Evolutionary conservation across 495 filamentous ascomycete genomes (phyloP).

Genomic region (Xylaria palmicola): DNA sequence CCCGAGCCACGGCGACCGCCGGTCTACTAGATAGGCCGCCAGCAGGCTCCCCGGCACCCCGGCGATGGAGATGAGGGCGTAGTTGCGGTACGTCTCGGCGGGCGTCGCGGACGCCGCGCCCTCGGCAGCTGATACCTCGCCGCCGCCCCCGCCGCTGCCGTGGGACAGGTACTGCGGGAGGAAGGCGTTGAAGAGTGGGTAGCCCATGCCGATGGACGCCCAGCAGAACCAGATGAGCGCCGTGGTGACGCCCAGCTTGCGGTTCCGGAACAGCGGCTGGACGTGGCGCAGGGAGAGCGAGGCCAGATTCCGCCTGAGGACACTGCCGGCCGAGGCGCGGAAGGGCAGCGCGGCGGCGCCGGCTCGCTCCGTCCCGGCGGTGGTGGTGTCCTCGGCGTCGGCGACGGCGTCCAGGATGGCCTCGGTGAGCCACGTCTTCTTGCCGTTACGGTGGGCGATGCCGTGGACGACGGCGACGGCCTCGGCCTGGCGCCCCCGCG

Average conservation of each 20-base stretch:
- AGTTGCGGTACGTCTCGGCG: constrained; percentile 63
- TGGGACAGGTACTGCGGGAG: constrained; percentile 78
- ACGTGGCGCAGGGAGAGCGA: constrained; percentile 46
- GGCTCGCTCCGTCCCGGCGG: constrained; percentile 18
- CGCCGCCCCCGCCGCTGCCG: constrained; percentile 62
- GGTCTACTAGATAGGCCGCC: constrained; percentile 68
- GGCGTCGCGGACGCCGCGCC: constrained; percentile 22
- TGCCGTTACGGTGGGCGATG: constrained; percentile 67
- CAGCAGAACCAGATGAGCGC: constrained; percentile 59
- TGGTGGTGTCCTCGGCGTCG: constrained; percentile 33
- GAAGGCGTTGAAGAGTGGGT: constrained; percentile 83
- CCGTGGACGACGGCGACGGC: constrained; percentile 76
- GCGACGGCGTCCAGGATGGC: constrained; percentile 56
- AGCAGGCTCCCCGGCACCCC: constrained; percentile 74
- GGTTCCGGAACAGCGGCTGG: constrained; percentile 47
- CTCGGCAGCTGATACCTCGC: constrained; percentile 41
- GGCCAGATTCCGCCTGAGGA: constrained; percentile 37
- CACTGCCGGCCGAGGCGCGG: constrained; percentile 33
- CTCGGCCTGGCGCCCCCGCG: constrained; percentile 68
- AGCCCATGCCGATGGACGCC: constrained; percentile 57
- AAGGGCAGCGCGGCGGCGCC: no score
- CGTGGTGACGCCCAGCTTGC: constrained; percentile 50
- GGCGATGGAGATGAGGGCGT: constrained; percentile 68
- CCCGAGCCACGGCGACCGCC: constrained; percentile 61
- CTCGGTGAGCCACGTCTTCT: constrained; percentile 61